Evolutionary conservation across 768 basidiomycete species (phyloP).

Genomic region (Psilocybe cyanescens): DNA sequence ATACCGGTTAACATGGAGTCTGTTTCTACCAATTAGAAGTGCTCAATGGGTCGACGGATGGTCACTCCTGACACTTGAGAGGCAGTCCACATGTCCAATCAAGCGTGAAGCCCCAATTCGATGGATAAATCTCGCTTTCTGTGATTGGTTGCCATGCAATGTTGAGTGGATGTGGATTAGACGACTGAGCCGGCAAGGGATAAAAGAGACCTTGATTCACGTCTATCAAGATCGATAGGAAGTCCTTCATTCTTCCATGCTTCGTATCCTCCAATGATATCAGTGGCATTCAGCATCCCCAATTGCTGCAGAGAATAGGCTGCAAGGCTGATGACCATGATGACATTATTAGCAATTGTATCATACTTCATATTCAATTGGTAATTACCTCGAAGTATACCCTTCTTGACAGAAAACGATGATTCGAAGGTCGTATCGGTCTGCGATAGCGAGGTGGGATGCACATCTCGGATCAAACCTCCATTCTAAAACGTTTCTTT

Average conservation of each 20-base stretch:
- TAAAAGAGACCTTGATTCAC: slow-evolving; percentile 24
- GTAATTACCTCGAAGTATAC: slow-evolving; percentile 54
- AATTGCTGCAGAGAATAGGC: slow-evolving; percentile 70
- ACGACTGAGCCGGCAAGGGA: slow-evolving; percentile 32
- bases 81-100: slow-evolving; percentile 2
- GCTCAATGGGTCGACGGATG: not conserved
- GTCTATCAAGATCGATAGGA: slow-evolving; percentile 43
- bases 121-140: not conserved
- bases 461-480: slow-evolving; percentile 73
- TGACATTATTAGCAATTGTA: not conserved
- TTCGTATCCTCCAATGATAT: slow-evolving; percentile 74
- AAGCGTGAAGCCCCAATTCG: not conserved
- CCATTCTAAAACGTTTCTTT: slow-evolving; percentile 82
- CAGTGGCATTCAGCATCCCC: slow-evolving; percentile 75
- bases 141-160: slow-evolving; percentile 2
- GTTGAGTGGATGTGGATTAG: slow-evolving; percentile 7
- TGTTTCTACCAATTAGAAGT: not conserved
- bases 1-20: not conserved
- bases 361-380: not conserved
- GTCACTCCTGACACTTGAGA: not conserved
- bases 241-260: slow-evolving; percentile 74
- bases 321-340: slow-evolving; percentile 53
- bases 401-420: slow-evolving; percentile 81
- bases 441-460: slow-evolving; percentile 64
- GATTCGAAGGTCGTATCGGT: slow-evolving; percentile 74